Evolutionary conservation across 176 grass and related monocot genomes (phyloP), one percentile per base, ranked within the genome.

Genomic region (Cenchrus fungigraminus): DNA sequence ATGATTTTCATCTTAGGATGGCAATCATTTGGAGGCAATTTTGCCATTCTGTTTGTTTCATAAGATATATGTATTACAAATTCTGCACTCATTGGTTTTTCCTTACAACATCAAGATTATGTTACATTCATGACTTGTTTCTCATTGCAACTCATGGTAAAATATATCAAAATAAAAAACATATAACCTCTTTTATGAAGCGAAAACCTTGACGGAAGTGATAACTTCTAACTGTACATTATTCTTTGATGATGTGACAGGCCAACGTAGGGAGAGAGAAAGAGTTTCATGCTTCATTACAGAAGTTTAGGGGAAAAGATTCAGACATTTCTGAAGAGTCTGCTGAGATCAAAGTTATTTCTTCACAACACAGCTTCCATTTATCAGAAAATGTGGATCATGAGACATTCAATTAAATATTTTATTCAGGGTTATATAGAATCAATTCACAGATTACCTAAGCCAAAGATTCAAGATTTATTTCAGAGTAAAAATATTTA

Each of bases 281-380:
- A 87, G 91, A 96, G 43, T 96, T 91, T 63, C 44, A 44, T 75
- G 72, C 61, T 87, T 87, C 88, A 16, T 77, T 96, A 79, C 94
- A 89, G 91, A 89, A 66, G 19, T 76, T 96, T 83, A 85, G 84
- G 46, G 88, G 93, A 20, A 32, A 60, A 77, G 66, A 91, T 66
- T 83, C 79, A 71, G 84, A 92, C 67, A 89, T 93, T 67, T 87
- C 79, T 78, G 42, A 79, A 85, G 91, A 95, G 87, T 88, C 86
- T 62, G 44, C 75, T 65, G 88, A 84, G 52, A 95, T 95, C 79
- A 90, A 59, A 89, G 94, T 95, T 49, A 47, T 87, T 85, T 37
- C 15, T 79, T 19, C 52, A 46, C 12, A 59, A 28, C 43, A 51
- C 32, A 64, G 6, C 43, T 83, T 55, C 4, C 44, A 50, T 75